Evolutionary conservation across 2,329 filamentous ascomycete genomes (phyloP), one percentile per base, ranked within the genome.

Genomic region (Sphaerulina vaccinii): DNA sequence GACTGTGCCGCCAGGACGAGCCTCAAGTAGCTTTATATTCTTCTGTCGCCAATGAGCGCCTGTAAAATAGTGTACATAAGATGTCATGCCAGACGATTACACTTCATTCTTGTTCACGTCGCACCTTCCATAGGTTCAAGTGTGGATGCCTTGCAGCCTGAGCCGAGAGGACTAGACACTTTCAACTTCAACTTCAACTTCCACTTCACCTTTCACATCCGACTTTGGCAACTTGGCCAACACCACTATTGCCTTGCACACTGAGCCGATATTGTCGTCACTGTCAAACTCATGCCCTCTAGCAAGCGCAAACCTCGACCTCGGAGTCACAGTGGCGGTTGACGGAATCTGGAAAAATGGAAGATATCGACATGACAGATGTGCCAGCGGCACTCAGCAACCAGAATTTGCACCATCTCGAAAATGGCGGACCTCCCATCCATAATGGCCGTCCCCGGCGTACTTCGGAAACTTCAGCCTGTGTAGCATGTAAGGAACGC

Each of bases 331-430:
- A 50, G 48, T 38, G 48, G 48, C 48, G 48, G 48, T 1, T 50
- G 40, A 44, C 27, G 21, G 11, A 19, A 10, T 16, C 15, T 13
- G 21, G 23, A 16, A 44, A 39, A 23, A 50, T 50, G 48, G 48
- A 50, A 16, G 45, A 35, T n/a, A 35, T n/a, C 15, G 37, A 21
- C 45, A 41, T 49, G 45, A 33, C 45, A 16, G 37, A 41, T 19
- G 36, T 13, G 0, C 22, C 45, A 9, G 18, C 16, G 24, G 32
- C 45, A 33, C 22, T 49, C 19, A 37, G 37, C 9, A 40, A 23
- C 18, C 45, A 49, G 23, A 37, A 49, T 27, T 35, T 49, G 24
- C 36, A 24, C 19, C n/a, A 39, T 13, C 45, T 49, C 16, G 45
- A 41, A 5, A 22, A 16, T 16, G 22, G 24, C 5, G 27, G n/a